Conservation (phyloP, 352 stramenopile species). For the Ophiocytium majus region DNA sequence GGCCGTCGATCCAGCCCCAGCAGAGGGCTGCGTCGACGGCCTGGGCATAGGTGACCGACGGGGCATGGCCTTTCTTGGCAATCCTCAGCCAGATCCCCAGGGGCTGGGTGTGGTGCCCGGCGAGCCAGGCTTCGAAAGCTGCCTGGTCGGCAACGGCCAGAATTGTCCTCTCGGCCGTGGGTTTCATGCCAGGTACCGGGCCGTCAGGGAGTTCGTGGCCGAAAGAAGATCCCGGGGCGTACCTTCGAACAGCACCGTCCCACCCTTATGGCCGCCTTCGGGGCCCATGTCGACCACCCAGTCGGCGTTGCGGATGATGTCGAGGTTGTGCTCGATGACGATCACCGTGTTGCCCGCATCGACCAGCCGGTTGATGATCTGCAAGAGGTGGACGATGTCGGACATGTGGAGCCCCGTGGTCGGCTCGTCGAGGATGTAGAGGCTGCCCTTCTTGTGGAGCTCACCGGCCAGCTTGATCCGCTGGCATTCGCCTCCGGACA, state of each 20-base stretch:
- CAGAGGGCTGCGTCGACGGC: not conserved
- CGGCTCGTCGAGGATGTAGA: constrained; percentile 15
- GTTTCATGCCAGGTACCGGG: not conserved
- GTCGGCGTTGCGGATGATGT: not conserved
- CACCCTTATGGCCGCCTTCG: not conserved
- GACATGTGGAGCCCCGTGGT: not conserved
- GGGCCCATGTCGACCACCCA: constrained; percentile 7
- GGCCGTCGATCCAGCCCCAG: not conserved
- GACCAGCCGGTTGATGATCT: not conserved
- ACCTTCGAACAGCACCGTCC: not conserved
- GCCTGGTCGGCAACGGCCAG: too few relatives aligned
- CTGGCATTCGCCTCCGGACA: not conserved
- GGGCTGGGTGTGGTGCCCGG: not conserved
- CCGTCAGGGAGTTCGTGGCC: not conserved
- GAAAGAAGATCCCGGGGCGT: not conserved
- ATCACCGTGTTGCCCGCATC: not conserved
- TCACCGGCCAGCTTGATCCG: not conserved
- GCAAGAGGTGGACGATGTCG: not conserved
- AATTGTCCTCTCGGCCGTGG: too few relatives aligned
- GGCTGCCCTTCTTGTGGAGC: not conserved
- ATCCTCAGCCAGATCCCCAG: not conserved
- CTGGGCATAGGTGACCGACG: not conserved
- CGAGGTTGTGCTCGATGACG: constrained; percentile 13
- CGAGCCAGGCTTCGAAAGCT: constrained; percentile 1
- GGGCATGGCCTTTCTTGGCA: not conserved